Evolutionary conservation across 2,329 filamentous ascomycete species (phyloP).

Genomic region (Trichoderma guizhouense): DNA sequence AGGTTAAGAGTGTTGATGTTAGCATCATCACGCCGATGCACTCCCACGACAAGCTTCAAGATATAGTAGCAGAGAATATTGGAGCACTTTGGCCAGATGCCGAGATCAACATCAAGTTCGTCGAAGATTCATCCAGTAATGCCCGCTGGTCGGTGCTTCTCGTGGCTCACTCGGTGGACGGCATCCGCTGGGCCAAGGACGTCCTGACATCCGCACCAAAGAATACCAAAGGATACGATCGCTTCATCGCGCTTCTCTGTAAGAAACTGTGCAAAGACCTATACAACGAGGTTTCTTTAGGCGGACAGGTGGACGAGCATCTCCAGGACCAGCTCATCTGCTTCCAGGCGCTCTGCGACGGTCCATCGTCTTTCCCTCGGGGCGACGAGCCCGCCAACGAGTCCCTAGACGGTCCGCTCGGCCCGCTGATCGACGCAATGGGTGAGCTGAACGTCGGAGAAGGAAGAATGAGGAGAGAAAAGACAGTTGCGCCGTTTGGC

Average conservation of each 20-base stretch:
- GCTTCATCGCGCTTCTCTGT: constrained; percentile 41
- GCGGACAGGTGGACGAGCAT: constrained; percentile 52
- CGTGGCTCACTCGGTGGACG: constrained; percentile 48
- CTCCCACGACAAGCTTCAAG: constrained; percentile 42
- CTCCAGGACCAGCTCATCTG: constrained; percentile 60
- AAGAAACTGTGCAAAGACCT: constrained; percentile 45
- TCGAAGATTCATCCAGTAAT: constrained; percentile 51
- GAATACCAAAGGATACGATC: constrained; percentile 32
- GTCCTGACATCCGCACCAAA: constrained; percentile 40
- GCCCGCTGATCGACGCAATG: constrained; percentile 29
- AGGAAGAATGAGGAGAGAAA: constrained; percentile 40
- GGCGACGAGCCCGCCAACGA: constrained; percentile 22
- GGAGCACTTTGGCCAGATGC: constrained; percentile 41
- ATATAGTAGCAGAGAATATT: constrained; percentile 40
- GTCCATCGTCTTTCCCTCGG: constrained; percentile 46
- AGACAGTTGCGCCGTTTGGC: constrained; percentile 50
- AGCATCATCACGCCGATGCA: constrained; percentile 48
- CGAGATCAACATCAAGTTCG: constrained; percentile 42
- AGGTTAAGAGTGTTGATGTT: constrained; percentile 47
- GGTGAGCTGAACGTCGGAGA: constrained; percentile 27
- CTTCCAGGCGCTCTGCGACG: constrained; percentile 57
- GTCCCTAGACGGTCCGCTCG: constrained; percentile 4
- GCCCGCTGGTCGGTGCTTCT: constrained; percentile 54
- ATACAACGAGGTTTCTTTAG: constrained; percentile 41
- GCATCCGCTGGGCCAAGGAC: constrained; percentile 50